Evolutionary conservation across 2,329 filamentous ascomycete species (phyloP), one percentile per base, ranked within the genome.

Genomic region (Penicillium psychrosexuale): DNA sequence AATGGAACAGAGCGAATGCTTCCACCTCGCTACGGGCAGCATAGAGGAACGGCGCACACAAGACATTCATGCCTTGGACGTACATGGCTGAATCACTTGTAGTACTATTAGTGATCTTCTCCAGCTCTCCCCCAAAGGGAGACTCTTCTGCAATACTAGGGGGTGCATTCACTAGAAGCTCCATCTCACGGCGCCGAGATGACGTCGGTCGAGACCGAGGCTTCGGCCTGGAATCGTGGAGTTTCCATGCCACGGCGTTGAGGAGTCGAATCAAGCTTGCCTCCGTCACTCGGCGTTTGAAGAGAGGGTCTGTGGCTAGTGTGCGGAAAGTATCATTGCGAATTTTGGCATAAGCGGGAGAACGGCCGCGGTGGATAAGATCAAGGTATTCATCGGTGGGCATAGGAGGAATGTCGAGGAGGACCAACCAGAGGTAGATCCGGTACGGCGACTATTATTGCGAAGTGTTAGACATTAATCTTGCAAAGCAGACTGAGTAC

Each of bases 291-390:
- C 93, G 88, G 31, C 94, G 86, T 58, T 94, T 90, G 79, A 97
- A 99, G 34, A 99, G 84, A n/a, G 93, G 92, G 68, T 99, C 94
- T 48, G 93, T 97, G 31, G 94, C 94, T 51, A 99, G 81, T 0
- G 94, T 99, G 65, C 94, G 90, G 73, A 97, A 97, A 38, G 94
- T 97, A 73, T 99, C 94, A 75, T 99, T 97, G 71, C 92, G 90
- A 70, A 99, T 99, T 77, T 99, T 99, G 67, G 90, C 86, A 77
- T 99, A 96, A 43, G 91, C 92, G 0, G 93, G 92, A 3, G 93
- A 97, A 24, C 93, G 89, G 59, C 94, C 93, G 60, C 94, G 90
- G 69, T 96, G 91, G 61, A 99, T 88, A 42, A 97, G 87, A 54
- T 84, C 83, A 61, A 97, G 88, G 72, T 99, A 99, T 58, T 88